Percentiles rank a stretch among this genome's conserved stretches.
Evolutionary conservation across 1,284 basidiomycete genomes (phyloP).

Genomic region (Rhizoctonia solani): DNA sequence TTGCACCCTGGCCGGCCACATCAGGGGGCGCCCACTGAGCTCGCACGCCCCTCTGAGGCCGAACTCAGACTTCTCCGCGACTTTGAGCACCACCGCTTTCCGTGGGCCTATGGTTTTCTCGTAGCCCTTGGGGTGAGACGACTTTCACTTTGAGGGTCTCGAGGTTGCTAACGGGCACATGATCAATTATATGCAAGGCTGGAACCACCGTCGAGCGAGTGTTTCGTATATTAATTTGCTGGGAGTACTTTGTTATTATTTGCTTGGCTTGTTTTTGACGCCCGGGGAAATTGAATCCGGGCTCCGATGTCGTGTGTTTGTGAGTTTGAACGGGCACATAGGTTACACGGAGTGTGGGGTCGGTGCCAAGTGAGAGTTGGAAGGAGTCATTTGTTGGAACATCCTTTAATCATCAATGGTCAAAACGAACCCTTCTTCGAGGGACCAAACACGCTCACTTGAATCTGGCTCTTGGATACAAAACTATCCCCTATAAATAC

Average conservation of each 20-base stretch:
- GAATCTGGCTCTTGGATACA: conserved; percentile 40
- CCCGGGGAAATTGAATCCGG: conserved; percentile 32
- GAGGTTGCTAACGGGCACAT: conserved; percentile 41
- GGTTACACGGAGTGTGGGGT: conserved; percentile 38
- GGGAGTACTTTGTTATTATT: conserved; percentile 38
- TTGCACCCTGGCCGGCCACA: conserved; percentile 37
- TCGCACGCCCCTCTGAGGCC: conserved; percentile 27
- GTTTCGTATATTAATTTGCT: conserved; percentile 42
- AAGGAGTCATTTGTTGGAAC: conserved; percentile 37
- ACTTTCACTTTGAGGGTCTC: conserved; percentile 40
- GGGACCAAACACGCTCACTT: conserved; percentile 30
- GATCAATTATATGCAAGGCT: conserved; percentile 39
- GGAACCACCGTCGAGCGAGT: conserved; percentile 36
- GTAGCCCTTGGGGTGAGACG: conserved; percentile 37
- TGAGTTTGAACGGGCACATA: conserved; percentile 40
- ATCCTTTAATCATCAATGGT: no score
- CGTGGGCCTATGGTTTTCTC: conserved; percentile 3
- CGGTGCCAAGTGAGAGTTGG: conserved; percentile 36
- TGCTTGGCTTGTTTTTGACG: conserved; percentile 34
- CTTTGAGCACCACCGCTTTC: no score
- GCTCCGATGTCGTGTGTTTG: conserved; percentile 36
- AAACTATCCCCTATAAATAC: conserved; percentile 42
- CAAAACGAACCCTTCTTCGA: no score
- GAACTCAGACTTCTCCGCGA: not conserved
- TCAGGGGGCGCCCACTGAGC: conserved; percentile 34